Evolutionary conservation across 257 asterid genomes (phyloP).

Genomic region (Fraxinus pennsylvanica): DNA sequence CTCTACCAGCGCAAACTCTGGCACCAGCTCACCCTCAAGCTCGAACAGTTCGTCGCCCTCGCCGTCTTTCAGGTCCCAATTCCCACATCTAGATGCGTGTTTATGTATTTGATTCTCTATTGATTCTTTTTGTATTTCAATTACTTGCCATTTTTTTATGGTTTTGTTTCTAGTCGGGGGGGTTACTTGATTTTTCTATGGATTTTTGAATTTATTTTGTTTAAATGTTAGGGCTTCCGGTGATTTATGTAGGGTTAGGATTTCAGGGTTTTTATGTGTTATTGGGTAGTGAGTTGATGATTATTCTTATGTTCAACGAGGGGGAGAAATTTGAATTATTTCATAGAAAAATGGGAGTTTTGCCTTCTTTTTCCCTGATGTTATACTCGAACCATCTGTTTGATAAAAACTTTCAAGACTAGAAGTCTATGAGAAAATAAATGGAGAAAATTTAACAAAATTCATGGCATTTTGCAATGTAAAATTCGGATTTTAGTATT

Average conservation of each 20-base stretch:
- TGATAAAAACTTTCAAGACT: not conserved
- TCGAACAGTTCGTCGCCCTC: slow-evolving; percentile 91
- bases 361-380: slow-evolving; percentile 4
- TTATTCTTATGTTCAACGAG: not conserved
- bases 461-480: not conserved
- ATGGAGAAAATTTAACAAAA: not conserved
- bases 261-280: slow-evolving; percentile 20
- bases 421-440: slow-evolving; percentile 5
- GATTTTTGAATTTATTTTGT: slow-evolving; percentile 10
- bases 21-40: slow-evolving; percentile 96
- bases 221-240: slow-evolving; percentile 1
- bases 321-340: not conserved
- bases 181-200: slow-evolving; percentile 17
- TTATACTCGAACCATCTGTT: not conserved
- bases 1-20: slow-evolving; percentile 96
- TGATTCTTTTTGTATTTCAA: slow-evolving; percentile 1
- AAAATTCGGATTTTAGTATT: not conserved
- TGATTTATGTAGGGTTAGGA: slow-evolving; percentile 16
- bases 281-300: not conserved
- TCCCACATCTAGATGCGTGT: not conserved
- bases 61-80: slow-evolving; percentile 73
- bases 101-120: not conserved
- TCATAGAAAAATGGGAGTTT: not conserved
- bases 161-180: slow-evolving; percentile 11
- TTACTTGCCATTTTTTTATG: slow-evolving; percentile 10